These are phyloP conservation scores for Penicillium nordicum DNA, from an alignment of 2,329 filamentous ascomycete species.

Conservation along the genomic window DNA sequence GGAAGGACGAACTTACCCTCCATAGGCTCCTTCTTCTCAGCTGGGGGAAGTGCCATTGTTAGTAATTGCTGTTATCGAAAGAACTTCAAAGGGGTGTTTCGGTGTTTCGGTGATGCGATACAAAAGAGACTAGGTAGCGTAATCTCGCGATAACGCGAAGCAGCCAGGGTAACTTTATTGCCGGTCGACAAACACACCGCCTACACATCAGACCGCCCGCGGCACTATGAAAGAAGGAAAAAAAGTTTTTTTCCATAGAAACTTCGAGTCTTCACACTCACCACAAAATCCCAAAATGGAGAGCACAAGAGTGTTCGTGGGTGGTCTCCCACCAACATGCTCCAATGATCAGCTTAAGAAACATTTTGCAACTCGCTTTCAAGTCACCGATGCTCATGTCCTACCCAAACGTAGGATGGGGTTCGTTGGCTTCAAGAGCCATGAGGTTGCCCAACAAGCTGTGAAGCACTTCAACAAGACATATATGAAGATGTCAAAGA, in stretches of 20 bases:
- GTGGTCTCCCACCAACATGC: conserved; percentile 77
- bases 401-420: conserved; percentile 87
- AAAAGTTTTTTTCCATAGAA: conserved; percentile 17
- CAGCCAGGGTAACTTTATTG: conserved; percentile 10
- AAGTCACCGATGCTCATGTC: conserved; percentile 88
- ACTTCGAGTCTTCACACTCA: conserved; percentile 16
- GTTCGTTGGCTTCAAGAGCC: conserved; percentile 87
- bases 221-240: conserved; percentile 32
- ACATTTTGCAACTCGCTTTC: conserved; percentile 75
- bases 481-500: conserved; percentile 93
- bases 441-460: conserved; percentile 74
- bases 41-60: conserved; percentile 33
- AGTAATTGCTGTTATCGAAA: background rate
- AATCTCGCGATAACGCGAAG: conserved; percentile 14
- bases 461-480: conserved; percentile 94
- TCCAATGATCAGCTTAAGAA: conserved; percentile 80
- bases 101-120: background rate
- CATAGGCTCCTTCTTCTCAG: conserved; percentile 66
- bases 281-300: conserved; percentile 52
- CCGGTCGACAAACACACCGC: conserved; percentile 5
- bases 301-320: conserved; percentile 72
- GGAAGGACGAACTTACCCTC: conserved; percentile 56
- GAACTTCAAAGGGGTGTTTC: background rate
- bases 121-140: background rate
- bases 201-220: conserved; percentile 32